phyloP scores from a whole-genome alignment of 306 rosid species.

The Erythrophleum fordii region DNA sequence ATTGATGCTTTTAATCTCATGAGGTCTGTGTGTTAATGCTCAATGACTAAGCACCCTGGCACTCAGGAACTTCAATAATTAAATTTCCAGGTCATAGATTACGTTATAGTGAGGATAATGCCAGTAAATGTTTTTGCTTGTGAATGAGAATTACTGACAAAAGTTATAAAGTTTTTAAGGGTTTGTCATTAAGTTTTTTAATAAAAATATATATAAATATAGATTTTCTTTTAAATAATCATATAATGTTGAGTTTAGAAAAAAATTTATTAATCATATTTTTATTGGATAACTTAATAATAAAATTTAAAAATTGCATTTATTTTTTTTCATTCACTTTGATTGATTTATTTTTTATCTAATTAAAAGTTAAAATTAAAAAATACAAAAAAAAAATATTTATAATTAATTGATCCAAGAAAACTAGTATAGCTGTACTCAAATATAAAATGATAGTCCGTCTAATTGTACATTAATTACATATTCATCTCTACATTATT shows the following conservation, averaged over 20 bases:
- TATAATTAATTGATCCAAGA: background rate
- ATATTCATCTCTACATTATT: background rate
- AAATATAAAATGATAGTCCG: background rate
- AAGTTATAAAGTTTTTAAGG: background rate
- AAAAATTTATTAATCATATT: too few species aligned
- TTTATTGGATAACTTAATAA: too few species aligned
- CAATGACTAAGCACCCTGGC: constrained; percentile 34
- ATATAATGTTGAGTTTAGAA: too few species aligned
- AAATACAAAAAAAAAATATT: background rate
- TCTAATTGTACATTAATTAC: background rate
- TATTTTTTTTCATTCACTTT: too few species aligned
- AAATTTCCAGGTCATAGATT: constrained; percentile 45
- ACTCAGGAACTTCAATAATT: constrained; percentile 32
- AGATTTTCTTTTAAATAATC: too few species aligned
- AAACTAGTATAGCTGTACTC: background rate
- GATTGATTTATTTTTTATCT: too few species aligned
- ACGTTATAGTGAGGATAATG: constrained; percentile 30
- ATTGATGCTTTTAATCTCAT: background rate
- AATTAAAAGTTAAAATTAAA: too few species aligned
- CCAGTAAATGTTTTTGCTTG: background rate
- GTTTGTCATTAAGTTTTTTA: too few species aligned
- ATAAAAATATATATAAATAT: too few species aligned
- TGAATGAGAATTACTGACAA: background rate
- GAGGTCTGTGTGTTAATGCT: constrained; percentile 35
- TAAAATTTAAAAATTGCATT: too few species aligned